Percentiles rank a stretch among this genome's conserved stretches.
These are phyloP conservation scores for Aspergillus brunneoviolaceus DNA, from an alignment of 2,329 filamentous ascomycete genomes.

Conservation along the genomic window DNA sequence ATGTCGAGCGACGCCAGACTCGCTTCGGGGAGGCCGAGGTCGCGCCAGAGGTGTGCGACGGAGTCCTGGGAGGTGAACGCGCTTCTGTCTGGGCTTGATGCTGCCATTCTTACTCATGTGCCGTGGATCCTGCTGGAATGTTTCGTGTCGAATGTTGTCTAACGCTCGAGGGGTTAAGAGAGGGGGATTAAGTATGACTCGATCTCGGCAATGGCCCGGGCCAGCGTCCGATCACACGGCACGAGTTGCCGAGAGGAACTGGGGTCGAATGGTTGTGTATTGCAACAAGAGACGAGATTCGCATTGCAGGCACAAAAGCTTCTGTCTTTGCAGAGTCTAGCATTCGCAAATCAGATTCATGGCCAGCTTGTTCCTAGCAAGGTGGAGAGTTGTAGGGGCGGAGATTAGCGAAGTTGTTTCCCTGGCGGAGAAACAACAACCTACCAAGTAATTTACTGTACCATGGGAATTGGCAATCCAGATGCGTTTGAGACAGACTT, in stretches of 20 bases:
- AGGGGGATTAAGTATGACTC: background rate
- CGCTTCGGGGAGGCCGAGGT: constrained; percentile 16
- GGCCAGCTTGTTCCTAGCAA: too few species aligned
- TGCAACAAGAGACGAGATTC: background rate
- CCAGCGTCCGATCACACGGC: background rate
- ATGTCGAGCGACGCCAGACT: constrained; percentile 22
- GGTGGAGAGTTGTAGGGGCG: background rate
- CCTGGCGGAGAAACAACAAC: background rate
- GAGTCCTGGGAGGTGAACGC: constrained; percentile 8
- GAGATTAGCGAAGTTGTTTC: background rate
- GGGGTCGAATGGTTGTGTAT: background rate
- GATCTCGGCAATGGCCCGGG: background rate
- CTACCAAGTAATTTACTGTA: background rate
- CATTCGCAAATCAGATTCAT: too few species aligned
- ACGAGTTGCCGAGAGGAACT: background rate
- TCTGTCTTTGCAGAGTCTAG: too few species aligned
- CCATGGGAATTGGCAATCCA: background rate
- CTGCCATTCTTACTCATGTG: background rate
- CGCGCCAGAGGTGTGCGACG: constrained; percentile 20
- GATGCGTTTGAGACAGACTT: background rate
- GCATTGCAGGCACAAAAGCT: too few species aligned
- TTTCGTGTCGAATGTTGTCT: background rate
- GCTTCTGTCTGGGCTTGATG: background rate
- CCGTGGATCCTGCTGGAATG: background rate
- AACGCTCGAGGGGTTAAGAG: background rate